Conservation (phyloP, 768 basidiomycete genomes). For the Phallus indusiatus region DNA sequence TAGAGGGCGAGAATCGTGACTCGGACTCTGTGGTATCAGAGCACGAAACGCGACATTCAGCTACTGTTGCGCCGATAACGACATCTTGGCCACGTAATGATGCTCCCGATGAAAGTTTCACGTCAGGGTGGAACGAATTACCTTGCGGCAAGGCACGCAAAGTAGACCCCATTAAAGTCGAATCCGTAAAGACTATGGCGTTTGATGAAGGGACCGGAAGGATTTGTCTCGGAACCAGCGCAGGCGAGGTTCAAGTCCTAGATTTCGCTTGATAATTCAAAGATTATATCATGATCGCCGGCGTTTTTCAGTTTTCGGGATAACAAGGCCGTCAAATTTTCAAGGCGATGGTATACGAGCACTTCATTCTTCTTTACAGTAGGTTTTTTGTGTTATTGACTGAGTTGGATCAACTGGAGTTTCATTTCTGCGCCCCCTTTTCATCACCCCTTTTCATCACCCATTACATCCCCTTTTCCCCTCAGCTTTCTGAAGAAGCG, state of each 20-base stretch:
- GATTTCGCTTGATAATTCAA: slow-evolving; percentile 1
- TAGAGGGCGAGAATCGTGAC: not conserved
- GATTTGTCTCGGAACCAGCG: slow-evolving; percentile 6
- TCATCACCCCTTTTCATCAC: not conserved
- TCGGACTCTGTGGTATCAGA: not conserved
- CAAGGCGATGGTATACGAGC: no score
- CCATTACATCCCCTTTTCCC: not conserved
- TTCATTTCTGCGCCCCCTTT: not conserved
- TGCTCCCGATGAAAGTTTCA: not conserved
- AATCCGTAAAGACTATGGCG: slow-evolving; percentile 2
- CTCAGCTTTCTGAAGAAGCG: not conserved
- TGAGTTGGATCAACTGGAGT: not conserved
- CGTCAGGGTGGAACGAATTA: slow-evolving; percentile 4
- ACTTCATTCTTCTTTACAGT: no score
- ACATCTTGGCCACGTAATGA: not conserved
- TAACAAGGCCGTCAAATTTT: not conserved
- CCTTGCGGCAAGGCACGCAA: slow-evolving; percentile 8
- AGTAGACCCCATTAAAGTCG: slow-evolving; percentile 3
- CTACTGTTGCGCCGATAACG: not conserved
- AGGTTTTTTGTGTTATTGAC: no score
- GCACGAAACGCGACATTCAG: not conserved
- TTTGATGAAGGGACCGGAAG: slow-evolving; percentile 9
- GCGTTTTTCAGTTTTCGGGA: not conserved
- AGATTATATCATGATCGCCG: not conserved
- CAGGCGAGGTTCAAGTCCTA: slow-evolving; percentile 7